These are phyloP conservation scores for Blastobotrys arbuscula DNA, from an alignment of 1,139 yeast species.

Conservation along the genomic window DNA sequence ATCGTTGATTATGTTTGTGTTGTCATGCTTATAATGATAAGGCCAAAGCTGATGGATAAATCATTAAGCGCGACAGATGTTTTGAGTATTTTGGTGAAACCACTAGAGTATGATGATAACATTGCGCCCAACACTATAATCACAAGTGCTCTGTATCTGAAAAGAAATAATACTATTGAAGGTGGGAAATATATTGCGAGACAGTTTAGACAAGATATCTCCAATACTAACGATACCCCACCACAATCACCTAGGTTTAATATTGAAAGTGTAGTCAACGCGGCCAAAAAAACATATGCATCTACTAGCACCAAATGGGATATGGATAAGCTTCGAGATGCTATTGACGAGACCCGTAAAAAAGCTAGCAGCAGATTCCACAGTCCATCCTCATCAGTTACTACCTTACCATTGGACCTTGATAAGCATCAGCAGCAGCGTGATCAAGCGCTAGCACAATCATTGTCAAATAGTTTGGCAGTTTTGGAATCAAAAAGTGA, in stretches of 20 bases:
- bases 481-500: slow-evolving; percentile 12
- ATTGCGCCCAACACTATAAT: slow-evolving; percentile 23
- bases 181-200: slow-evolving; percentile 29
- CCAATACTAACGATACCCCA: neutral
- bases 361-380: slow-evolving; percentile 12
- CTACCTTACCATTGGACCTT: neutral
- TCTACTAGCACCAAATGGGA: slow-evolving; percentile 22
- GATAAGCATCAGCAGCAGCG: slow-evolving; percentile 5
- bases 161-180: slow-evolving; percentile 23
- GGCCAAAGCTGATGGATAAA: slow-evolving; percentile 24
- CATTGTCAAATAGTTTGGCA: slow-evolving; percentile 17
- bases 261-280: slow-evolving; percentile 23
- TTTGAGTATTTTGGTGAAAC: slow-evolving; percentile 27
- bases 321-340: slow-evolving; percentile 21
- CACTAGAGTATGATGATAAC: slow-evolving; percentile 12
- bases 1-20: slow-evolving; percentile 34
- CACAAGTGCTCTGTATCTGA: slow-evolving; percentile 30
- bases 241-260: slow-evolving; percentile 18
- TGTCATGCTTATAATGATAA: slow-evolving; percentile 31
- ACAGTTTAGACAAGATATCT: slow-evolving; percentile 21
- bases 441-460: slow-evolving; percentile 18
- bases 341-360: slow-evolving; percentile 11
- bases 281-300: slow-evolving; percentile 18
- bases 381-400: slow-evolving; percentile 8
- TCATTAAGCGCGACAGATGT: slow-evolving; percentile 30